Evolutionary conservation across 805 yeast genomes (phyloP), one percentile per base, ranked within the genome.

Genomic region (Kuraishia floccosa): DNA sequence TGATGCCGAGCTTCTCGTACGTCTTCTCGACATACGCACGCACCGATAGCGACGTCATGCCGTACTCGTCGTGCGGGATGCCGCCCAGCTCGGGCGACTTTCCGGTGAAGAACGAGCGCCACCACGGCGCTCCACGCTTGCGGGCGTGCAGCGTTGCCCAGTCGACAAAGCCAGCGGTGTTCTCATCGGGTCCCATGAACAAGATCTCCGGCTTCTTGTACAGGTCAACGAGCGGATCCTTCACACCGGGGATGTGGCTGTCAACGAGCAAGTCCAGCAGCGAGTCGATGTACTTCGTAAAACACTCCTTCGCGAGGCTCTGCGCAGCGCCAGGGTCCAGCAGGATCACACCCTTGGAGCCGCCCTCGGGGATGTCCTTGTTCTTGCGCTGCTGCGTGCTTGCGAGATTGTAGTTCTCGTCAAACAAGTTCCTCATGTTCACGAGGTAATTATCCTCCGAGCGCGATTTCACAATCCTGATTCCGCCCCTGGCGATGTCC

Each of bases 101-200:
- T 44, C 98, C 98, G 20, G 98, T 89, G 58, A 91, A 79, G 65
- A 89, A 89, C 1, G 97, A 89, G 60, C 85, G 89, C 98, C 98
- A 89, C 86, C 95, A 85, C 31, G 86, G 80, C 29, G 97, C 95
- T 39, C 94, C 94, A 58, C 98, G 77, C 35, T 62, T 58, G 47
- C 81, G 75, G 17, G 98, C 97, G 52, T 89, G 97, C 43, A 76
- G 59, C 17, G 97, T 91, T 8, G 98, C 97, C 97, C 97, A 89
- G 56, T 91, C 87, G 31, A 86, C 94, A 48, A 82, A 78, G 16
- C 79, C 80, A 14, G 98, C 97, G 32, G 97, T 87, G 54, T 94
- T 94, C 66, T 89, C 98, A 60, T 89, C 98, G n/a, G 98, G 98
- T 33, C 98, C 98, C 77, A 89, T 80, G 56, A 84, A 89, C 44